Base-by-base conservation (phyloP, 768 basidiomycete species). In the Tephrocybe sp. region DNA sequence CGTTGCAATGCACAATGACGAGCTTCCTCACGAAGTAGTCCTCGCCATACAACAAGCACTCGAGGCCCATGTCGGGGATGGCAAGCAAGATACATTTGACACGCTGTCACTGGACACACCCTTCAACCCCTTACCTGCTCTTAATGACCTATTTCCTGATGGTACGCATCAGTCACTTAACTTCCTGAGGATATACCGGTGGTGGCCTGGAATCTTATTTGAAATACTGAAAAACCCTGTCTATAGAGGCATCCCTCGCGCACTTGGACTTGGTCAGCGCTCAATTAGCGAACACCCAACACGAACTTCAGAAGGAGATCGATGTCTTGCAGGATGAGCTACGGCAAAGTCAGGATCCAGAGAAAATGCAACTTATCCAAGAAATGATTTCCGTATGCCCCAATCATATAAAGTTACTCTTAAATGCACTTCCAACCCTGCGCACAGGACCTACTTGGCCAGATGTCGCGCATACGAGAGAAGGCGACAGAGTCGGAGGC, bases 401-500 rank as follows among this genome's bases (percentile, higher is more conserved):
- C 1, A 12, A 34, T 28, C 15, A 25, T 30, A 22, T 16, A 45
- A 53, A 32, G 8, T 22, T 12, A 21, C 4, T 21, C 9, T 21
- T 21, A 28, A 32, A 32, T 42, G 13, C n/a, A 37, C 22, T 21
- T 13, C 16, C 24, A 19, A 9, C 37, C 11, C 30, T 37, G 15
- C 39, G 25, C 37, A 9, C 61, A 98, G 95, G 94, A 97, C 62
- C 77, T 98, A 13, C 78, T 98, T 40, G 86, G 88, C 22, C 96
- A 98, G 71, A 96, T 98, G 84, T 94, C 89, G 30, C 87, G 89
- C 48, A 97, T 98, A 56, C 82, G 93, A 36, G 94, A 98, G 69
- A 98, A 98, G 64, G 94, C 96, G 0, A 90, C 92, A 1, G 97
- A 99, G 64, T 94, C 92, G 2, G 97, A 98, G 60, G 93, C 93